These are phyloP conservation scores for Draba incana DNA, from an alignment of 345 rosid genomes.

Conservation along the genomic window DNA sequence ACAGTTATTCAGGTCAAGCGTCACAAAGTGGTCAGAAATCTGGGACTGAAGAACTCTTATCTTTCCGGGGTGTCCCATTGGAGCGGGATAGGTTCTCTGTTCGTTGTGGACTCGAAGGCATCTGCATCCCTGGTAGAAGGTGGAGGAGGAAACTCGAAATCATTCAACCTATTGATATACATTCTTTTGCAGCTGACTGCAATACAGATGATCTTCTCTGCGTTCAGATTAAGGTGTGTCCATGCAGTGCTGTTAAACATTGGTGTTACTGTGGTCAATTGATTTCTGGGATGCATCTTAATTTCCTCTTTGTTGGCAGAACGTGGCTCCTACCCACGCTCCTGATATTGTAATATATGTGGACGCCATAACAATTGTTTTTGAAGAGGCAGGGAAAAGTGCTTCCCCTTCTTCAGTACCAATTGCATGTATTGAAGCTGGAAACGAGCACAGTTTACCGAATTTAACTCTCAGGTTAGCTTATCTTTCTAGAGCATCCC, in stretches of 20 bases:
- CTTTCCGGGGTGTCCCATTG: slow-evolving; percentile 84
- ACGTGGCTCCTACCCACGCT: slow-evolving; percentile 71
- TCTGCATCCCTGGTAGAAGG: slow-evolving; percentile 86
- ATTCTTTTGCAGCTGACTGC: slow-evolving; percentile 83
- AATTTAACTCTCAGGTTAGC: slow-evolving; percentile 88
- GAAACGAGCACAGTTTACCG: slow-evolving; percentile 77
- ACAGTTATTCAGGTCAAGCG: slow-evolving; percentile 61
- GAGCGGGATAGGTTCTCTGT: slow-evolving; percentile 92
- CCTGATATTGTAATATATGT: slow-evolving; percentile 76
- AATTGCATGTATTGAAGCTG: slow-evolving; percentile 93
- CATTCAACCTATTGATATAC: slow-evolving; percentile 87
- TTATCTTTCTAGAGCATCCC: neutral
- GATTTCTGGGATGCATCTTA: slow-evolving; percentile 9
- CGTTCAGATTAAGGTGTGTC: slow-evolving; percentile 89
- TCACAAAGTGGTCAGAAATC: slow-evolving; percentile 47
- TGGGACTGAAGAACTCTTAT: slow-evolving; percentile 68
- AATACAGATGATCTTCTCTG: slow-evolving; percentile 93
- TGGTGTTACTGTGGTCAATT: slow-evolving; percentile 25
- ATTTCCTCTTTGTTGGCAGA: slow-evolving; percentile 54
- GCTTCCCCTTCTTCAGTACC: slow-evolving; percentile 81
- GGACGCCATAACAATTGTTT: slow-evolving; percentile 88
- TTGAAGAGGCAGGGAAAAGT: slow-evolving; percentile 78
- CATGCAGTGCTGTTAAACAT: slow-evolving; percentile 16
- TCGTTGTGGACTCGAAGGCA: slow-evolving; percentile 93
- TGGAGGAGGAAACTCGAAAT: slow-evolving; percentile 95